Percentiles rank a stretch among this genome's conserved stretches.
phyloP scores from a whole-genome alignment of 2,329 filamentous ascomycete genomes.

The Paecilomyces fulvus region DNA sequence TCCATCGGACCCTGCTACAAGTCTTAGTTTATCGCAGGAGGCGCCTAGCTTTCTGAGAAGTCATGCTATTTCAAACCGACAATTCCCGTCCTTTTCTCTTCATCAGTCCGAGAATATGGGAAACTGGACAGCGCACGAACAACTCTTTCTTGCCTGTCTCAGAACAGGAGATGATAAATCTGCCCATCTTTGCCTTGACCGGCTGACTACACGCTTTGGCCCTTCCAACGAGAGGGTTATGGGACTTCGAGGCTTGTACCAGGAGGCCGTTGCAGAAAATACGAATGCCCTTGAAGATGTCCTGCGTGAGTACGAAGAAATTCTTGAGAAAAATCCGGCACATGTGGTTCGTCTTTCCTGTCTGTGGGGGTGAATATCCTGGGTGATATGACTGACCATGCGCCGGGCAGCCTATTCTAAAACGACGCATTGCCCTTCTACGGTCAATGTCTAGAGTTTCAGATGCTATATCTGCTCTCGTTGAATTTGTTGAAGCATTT shows the following conservation, averaged over 20 bases:
- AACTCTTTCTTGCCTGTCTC: conserved; percentile 74
- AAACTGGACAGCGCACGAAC: conserved; percentile 78
- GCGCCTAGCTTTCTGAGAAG: conserved; percentile 31
- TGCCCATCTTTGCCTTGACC: conserved; percentile 66
- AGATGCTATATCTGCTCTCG: conserved; percentile 68
- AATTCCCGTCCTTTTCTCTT: conserved; percentile 43
- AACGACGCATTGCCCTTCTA: conserved; percentile 73
- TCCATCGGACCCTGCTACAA: conserved; percentile 37
- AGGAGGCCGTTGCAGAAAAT: conserved; percentile 69
- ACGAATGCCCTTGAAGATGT: conserved; percentile 58
- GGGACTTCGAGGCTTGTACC: conserved; percentile 71
- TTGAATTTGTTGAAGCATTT: conserved; percentile 67
- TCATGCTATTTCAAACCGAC: conserved; percentile 15
- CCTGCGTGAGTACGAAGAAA: conserved; percentile 67
- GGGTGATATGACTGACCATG: conserved; percentile 19
- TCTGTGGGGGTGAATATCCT: conserved; percentile 3
- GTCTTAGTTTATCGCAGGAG: conserved; percentile 35
- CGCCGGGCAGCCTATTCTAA: conserved; percentile 61
- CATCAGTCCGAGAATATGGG: conserved; percentile 60
- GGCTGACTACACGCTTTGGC: conserved; percentile 73
- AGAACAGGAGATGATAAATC: conserved; percentile 74
- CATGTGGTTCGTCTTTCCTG: conserved; percentile 59
- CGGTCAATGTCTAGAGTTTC: conserved; percentile 59
- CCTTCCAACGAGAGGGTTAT: conserved; percentile 75
- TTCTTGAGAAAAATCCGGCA: conserved; percentile 63